Base-by-base conservation (phyloP, 495 filamentous ascomycete genomes). In the Penicillium coffeae region DNA sequence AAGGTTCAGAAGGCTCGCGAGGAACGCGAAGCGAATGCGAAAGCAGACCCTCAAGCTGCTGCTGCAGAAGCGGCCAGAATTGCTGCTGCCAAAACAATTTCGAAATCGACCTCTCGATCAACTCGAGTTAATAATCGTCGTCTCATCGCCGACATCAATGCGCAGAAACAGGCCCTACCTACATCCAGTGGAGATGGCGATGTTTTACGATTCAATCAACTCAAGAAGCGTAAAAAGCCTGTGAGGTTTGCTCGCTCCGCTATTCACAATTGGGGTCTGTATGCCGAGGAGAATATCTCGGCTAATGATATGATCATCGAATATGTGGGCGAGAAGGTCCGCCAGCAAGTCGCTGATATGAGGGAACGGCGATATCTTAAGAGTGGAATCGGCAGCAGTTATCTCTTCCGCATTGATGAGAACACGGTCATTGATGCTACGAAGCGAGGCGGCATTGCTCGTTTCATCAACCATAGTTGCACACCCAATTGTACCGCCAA, bases 241-340 rank as follows among this genome's bases (percentile, higher is more conserved):
- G 93, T 99, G 46, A 92, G 93, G 60, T 99, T 99, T 63, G 93
- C 90, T 42, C 84, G 93, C 6, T 97, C 94, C 19, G 94, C 93
- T 38, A 99, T 99, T 56, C 93, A 99, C 67, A 96, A 96, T 60
- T 99, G 93, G 93, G 93, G 93, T 21, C 70, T 99, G 33, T 99
- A 97, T 59, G 90, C 93, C 6, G 90, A 96, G 75, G 92, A 97
- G 68, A 92, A 95, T 57, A 99, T 99, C 49, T 77, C 89, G 21
- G 90, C 89, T 55, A 95, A 96, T 63, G 93, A 99, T 66, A 96
- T 99, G 90, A 99, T 99, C 60, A 99, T 99, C 62, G 93, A 99
- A 70, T 99, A 99, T 63, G 93, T 99, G 14, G 93, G 93, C 45
- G 94, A 99, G 68, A 94, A 93, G 60, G 89, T 99, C 10, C 83